Percentiles rank a stretch among this genome's conserved stretches.
Evolutionary conservation across 139 green algal genomes (phyloP).

Genomic region (Tetradesmus obliquus): DNA sequence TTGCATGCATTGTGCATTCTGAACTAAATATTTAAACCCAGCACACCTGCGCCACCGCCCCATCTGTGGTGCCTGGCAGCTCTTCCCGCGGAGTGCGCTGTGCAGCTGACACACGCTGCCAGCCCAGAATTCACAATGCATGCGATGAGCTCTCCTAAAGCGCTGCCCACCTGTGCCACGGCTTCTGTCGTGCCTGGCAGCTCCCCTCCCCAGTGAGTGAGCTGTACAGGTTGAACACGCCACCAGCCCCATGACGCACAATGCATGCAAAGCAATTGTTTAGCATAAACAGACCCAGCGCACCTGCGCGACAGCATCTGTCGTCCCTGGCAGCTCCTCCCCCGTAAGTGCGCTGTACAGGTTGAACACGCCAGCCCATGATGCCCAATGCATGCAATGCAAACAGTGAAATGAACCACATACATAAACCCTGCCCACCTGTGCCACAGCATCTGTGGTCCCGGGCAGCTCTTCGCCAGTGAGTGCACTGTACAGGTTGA

Average conservation of each 20-base stretch:
- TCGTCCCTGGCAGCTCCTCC: constrained; percentile 52
- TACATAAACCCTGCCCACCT: not conserved
- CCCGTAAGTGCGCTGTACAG: constrained; percentile 55
- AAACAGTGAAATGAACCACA: no score
- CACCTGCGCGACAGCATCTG: not conserved
- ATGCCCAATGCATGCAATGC: not conserved
- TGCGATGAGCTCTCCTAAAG: not conserved
- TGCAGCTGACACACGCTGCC: no score
- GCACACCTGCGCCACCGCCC: not conserved
- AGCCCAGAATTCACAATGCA: no score
- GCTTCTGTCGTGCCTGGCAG: constrained; percentile 51
- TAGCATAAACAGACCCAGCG: not conserved
- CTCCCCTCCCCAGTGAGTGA: constrained; percentile 47
- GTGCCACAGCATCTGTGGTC: not conserved
- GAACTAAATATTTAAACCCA: not conserved
- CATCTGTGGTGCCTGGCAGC: no score
- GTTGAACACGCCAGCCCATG: constrained; percentile 52
- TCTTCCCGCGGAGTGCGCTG: no score
- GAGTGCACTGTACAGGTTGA: constrained; percentile 62
- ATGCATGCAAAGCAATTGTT: not conserved
- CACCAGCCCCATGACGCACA: constrained; percentile 15
- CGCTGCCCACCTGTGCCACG: not conserved
- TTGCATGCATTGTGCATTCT: not conserved
- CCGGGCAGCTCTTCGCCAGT: constrained; percentile 50
- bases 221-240: constrained; percentile 58